Conservation (phyloP, 495 filamentous ascomycete species). For the Friedmanniomyces endolithicus region DNA sequence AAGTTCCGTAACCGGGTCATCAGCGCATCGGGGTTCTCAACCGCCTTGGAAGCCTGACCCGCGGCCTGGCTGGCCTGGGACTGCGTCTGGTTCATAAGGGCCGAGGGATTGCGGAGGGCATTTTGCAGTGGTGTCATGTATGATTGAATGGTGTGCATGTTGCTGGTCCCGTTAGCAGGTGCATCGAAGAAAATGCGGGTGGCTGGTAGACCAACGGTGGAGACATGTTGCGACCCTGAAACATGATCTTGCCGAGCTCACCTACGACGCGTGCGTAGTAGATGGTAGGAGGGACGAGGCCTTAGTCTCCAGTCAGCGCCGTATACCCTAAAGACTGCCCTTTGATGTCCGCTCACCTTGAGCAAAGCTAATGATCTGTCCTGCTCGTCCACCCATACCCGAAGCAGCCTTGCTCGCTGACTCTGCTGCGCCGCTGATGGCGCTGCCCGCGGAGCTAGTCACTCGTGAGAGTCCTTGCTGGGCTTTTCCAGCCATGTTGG, state of each 20-base stretch:
- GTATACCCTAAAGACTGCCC: not conserved
- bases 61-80: constrained; percentile 11
- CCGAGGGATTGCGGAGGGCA: constrained; percentile 51
- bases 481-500: constrained; percentile 60
- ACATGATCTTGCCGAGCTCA: constrained; percentile 77
- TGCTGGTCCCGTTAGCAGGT: constrained; percentile 7
- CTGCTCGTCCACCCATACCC: constrained; percentile 74
- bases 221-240: constrained; percentile 77
- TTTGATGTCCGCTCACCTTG: constrained; percentile 54
- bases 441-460: constrained; percentile 64
- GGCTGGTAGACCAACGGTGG: constrained; percentile 61
- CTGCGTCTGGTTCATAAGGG: constrained; percentile 27
- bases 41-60: constrained; percentile 15
- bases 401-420: constrained; percentile 50
- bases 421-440: constrained; percentile 56
- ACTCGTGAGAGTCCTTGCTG: constrained; percentile 76
- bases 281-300: constrained; percentile 67
- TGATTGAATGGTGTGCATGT: constrained; percentile 66
- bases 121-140: constrained; percentile 69
- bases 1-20: constrained; percentile 56
- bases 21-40: constrained; percentile 37
- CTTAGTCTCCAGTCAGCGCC: constrained; percentile 34
- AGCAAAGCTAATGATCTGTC: constrained; percentile 62
- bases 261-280: constrained; percentile 85
- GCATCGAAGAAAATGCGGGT: not conserved